Conservation (phyloP, 305 asterid genomes). For the Plantago lanceolata region DNA sequence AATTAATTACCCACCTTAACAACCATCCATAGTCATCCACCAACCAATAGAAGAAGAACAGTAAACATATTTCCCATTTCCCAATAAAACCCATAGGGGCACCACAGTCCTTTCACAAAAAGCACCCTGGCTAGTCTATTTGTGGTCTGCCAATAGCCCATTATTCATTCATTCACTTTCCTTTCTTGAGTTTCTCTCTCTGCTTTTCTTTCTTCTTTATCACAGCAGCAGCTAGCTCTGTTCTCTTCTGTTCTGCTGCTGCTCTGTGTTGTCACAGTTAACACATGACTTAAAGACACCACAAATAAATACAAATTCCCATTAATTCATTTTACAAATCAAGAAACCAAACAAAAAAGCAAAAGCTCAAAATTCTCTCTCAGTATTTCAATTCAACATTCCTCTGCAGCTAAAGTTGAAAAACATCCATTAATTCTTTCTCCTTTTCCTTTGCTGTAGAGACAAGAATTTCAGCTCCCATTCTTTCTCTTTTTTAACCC, state of each 20-base stretch:
- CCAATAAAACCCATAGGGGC: neutral
- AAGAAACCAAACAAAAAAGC: constrained; percentile 17
- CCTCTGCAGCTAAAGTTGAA: neutral
- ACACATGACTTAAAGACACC: constrained; percentile 54
- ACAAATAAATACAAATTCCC: constrained; percentile 6
- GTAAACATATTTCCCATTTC: too few relatives aligned
- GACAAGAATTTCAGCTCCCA: neutral
- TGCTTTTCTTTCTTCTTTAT: too few relatives aligned
- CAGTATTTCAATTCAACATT: constrained; percentile 12
- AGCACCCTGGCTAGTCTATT: neutral
- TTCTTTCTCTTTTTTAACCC: neutral
- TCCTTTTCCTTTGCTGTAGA: neutral
- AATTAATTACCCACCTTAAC: too few relatives aligned
- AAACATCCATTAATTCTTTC: neutral
- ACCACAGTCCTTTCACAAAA: neutral
- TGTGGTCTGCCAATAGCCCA: neutral
- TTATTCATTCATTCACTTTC: constrained; percentile 12
- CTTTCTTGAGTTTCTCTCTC: too few relatives aligned
- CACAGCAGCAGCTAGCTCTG: too few relatives aligned
- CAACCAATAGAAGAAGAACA: too few relatives aligned
- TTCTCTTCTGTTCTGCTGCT: too few relatives aligned
- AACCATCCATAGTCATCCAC: too few relatives aligned
- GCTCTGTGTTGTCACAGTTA: constrained; percentile 43
- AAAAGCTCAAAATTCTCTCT: constrained; percentile 8
- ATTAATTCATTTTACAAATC: too few relatives aligned